Evolutionary conservation across 306 rosid genomes (phyloP), one percentile per base, ranked within the genome.

Genomic region (Arachis stenosperma): DNA sequence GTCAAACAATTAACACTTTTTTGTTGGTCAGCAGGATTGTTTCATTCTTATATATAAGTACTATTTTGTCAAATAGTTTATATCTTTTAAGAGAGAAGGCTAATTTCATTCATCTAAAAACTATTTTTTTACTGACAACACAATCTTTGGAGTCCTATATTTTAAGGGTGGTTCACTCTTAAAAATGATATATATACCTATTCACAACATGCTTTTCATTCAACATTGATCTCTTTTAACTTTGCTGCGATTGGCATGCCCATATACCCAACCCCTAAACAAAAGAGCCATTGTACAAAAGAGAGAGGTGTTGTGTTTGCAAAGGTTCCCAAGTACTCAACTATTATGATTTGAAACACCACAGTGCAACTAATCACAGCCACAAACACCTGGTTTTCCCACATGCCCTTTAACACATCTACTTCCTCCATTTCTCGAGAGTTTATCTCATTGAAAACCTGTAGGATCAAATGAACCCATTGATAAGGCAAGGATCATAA

Each of bases 371-470:
- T 10, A 6, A 94, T 75, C n/a, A 94, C 98, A 10, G 30, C 81
- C 59, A 89, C 87, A 4, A 94, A 94, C 15, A 94, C 98, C 14
- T 94, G 76, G 71, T 91, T 94, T 27, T 86, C 82, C 73, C 86
- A 67, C 63, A 94, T 94, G 48, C 97, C 98, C 70, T 78, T 88
- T 17, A 94, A 83, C 27, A 94, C 97, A 54, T 89, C 78, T 71
- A 85, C 65, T 43, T 91, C 83, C 77, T 94, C 99, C 99, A 91
- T 91, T 75, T 94, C 97, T 6, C 99, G 90, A 6, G 99, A 94
- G 87, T 86, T 94, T 78, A 94, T 70, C 84, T 94, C 96, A 47
- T 94, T 94, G 51, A 94, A 94, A 42, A 94, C 88, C 99, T 91
- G 91, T 17, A 77, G 1, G 13, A 70, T 12, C 65, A 73, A 63